Conservation (phyloP, 2,329 filamentous ascomycete species). For the Microcyclosporella mali region DNA sequence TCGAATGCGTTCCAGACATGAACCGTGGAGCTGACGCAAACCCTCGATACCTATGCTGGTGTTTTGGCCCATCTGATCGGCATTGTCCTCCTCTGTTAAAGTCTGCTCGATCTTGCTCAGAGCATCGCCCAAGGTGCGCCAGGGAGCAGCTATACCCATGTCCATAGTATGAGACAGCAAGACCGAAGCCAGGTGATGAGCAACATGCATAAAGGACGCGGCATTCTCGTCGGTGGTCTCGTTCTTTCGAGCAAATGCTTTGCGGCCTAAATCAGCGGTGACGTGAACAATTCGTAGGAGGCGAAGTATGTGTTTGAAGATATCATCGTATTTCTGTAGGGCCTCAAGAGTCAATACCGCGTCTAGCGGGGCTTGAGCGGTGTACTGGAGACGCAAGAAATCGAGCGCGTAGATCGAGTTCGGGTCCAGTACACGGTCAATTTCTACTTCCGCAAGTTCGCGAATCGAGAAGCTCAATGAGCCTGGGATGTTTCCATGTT, state of each 20-base stretch:
- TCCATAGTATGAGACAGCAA: conserved; percentile 76
- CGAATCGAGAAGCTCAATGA: conserved; percentile 68
- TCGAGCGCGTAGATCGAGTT: conserved; percentile 83
- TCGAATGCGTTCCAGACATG: conserved; percentile 26
- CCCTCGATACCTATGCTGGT: conserved; percentile 19
- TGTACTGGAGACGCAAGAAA: conserved; percentile 83
- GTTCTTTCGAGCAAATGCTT: conserved; percentile 6
- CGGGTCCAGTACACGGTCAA: conserved; percentile 75
- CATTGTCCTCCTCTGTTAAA: conserved; percentile 46
- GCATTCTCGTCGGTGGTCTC: not conserved
- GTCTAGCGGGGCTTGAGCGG: conserved; percentile 63
- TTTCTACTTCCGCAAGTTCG: conserved; percentile 69
- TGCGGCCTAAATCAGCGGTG: conserved; percentile 34
- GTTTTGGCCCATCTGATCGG: conserved; percentile 8
- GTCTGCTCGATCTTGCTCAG: conserved; percentile 57
- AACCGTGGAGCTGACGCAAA: conserved; percentile 24
- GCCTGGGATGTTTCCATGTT: conserved; percentile 34
- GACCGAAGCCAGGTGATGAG: conserved; percentile 69
- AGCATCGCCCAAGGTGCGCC: conserved; percentile 62
- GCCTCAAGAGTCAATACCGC: conserved; percentile 65
- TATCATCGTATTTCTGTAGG: conserved; percentile 72
- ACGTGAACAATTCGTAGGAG: conserved; percentile 65
- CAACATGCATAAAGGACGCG: conserved; percentile 60
- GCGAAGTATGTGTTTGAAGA: conserved; percentile 75
- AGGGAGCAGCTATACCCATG: conserved; percentile 65